Evolutionary conservation across 2,329 filamentous ascomycete genomes (phyloP), one percentile per base, ranked within the genome.

Genomic region (Aspergillus ruber): DNA sequence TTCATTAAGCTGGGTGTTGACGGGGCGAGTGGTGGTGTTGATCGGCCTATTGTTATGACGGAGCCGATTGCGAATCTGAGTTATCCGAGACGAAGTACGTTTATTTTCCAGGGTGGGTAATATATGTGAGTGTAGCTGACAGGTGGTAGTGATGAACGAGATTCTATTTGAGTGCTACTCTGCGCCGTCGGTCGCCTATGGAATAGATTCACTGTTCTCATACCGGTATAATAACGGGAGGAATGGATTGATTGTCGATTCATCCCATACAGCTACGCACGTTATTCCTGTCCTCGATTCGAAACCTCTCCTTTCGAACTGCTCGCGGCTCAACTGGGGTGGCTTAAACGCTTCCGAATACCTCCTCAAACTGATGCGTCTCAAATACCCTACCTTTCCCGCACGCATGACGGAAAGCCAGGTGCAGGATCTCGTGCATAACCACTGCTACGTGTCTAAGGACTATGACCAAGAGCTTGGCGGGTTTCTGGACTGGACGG

Each of bases 121-220:
- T 10, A 39, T 8, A 20, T 18, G 9, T 1, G 4, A 44, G 32
- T 1, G 5, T 44, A 27, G 54, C 72, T 63, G 21, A 48, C 45
- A 42, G 17, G 36, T 46, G 49, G 45, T 56, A 95, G 89, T 88
- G 57, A 97, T 97, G 91, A 95, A 88, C 39, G 93, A 98, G 64
- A 91, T 97, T 47, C 75, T 98, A 9, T 98, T 97, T 66, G 93
- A 98, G 69, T 94, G 90, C 70, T 98, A 98, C 68, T 82, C 83
- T 50, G 90, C 88, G 9, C 91, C 93, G 0, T 91, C 88, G 1
- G 79, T 96, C 21, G 87, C 90, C 15, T 96, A 93, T 69, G 93
- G 93, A 44, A 90, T 98, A 71, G 93, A 98, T 68, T 94, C 90
- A 9, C 80, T 98, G 27, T 98, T 98, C 73, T 94, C 91, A 17